These are phyloP conservation scores for Lactarius vividus DNA, from an alignment of 768 basidiomycete species.

Conservation along the genomic window DNA sequence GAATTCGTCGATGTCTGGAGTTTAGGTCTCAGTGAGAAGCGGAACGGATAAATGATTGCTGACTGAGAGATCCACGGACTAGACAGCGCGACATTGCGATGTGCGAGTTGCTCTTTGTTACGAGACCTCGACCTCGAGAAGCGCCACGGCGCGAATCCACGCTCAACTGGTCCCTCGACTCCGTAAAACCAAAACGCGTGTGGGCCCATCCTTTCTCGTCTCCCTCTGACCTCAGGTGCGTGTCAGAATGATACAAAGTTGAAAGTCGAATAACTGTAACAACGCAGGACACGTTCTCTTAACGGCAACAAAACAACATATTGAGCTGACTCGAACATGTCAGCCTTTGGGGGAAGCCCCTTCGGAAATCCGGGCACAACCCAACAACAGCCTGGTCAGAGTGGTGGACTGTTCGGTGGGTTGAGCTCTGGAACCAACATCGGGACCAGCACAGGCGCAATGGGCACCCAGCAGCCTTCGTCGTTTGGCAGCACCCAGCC, in stretches of 20 bases:
- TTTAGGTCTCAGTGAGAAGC: background rate
- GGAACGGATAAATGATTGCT: constrained; percentile 3
- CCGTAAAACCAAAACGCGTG: background rate
- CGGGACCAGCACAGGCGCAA: background rate
- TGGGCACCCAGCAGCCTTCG: background rate
- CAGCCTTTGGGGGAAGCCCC: constrained; percentile 17
- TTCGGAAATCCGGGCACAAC: constrained; percentile 27
- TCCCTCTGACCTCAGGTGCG: constrained; percentile 1
- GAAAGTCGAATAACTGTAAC: background rate
- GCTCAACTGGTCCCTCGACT: too few species aligned
- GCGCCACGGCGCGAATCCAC: background rate
- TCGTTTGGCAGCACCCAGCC: constrained; percentile 22
- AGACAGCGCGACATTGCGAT: constrained; percentile 1
- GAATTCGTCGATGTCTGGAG: constrained; percentile 54
- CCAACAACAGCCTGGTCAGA: constrained; percentile 30
- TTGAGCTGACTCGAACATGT: constrained; percentile 17
- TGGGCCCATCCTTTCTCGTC: background rate
- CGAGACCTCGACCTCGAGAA: too few species aligned
- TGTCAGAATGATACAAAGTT: constrained; percentile 1
- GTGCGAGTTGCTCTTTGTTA: background rate
- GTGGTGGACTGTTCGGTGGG: constrained; percentile 24
- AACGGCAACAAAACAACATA: background rate
- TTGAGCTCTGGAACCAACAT: constrained; percentile 14
- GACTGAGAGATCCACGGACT: constrained; percentile 20
- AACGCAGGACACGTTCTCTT: background rate